Evolutionary conservation across 805 yeast species (phyloP).

Genomic region (Metschnikowia kunwiensis): DNA sequence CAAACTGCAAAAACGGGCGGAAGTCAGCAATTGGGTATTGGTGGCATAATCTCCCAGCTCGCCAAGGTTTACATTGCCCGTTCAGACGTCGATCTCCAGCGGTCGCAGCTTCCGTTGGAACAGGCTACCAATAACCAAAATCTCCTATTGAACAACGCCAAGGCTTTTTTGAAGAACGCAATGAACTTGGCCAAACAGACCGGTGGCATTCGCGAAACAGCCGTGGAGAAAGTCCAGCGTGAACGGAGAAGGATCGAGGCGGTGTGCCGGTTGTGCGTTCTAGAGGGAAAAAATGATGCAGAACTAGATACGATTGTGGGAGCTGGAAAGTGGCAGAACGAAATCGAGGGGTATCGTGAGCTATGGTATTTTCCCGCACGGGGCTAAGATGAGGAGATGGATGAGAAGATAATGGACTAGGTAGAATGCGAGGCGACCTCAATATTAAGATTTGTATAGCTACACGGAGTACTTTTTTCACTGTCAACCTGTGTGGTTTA

Average conservation of each 20-base stretch:
- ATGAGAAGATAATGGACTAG: no score
- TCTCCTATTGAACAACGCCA: constrained; percentile 38
- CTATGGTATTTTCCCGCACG: constrained; percentile 24
- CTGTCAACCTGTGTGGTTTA: no score
- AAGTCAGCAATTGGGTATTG: constrained; percentile 24
- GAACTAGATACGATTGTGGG: constrained; percentile 25
- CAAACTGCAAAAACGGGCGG: background rate
- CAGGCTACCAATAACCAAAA: constrained; percentile 28
- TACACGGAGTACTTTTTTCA: no score
- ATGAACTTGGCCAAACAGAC: constrained; percentile 41
- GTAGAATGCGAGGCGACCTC: no score
- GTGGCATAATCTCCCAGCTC: constrained; percentile 34
- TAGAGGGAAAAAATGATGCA: constrained; percentile 29
- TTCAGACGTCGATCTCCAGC: constrained; percentile 51
- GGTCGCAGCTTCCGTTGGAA: constrained; percentile 33
- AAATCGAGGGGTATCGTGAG: constrained; percentile 23
- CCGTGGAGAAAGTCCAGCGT: constrained; percentile 41
- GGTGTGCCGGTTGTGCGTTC: constrained; percentile 41
- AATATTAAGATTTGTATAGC: no score
- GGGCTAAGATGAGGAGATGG: no score
- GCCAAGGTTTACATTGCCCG: constrained; percentile 47
- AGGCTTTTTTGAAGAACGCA: constrained; percentile 45
- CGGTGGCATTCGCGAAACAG: constrained; percentile 52
- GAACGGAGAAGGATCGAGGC: constrained; percentile 45
- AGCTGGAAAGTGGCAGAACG: constrained; percentile 28